phyloP scores from a whole-genome alignment of 345 rosid genomes.

The Dovyalis caffra region DNA sequence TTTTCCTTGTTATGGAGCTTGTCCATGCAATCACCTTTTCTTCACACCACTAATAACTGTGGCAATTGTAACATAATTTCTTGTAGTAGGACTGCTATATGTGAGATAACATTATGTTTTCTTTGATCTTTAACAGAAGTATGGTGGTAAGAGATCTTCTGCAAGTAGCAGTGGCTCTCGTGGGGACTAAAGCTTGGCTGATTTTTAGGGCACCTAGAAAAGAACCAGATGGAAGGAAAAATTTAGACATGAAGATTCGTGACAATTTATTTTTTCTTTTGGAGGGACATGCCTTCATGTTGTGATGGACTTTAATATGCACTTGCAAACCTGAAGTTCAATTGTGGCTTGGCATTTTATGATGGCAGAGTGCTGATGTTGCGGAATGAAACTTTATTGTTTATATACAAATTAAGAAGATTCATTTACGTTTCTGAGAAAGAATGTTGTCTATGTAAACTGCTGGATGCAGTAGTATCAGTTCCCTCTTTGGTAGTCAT shows the following conservation, averaged over 20 bases:
- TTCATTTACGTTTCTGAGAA: constrained; percentile 21
- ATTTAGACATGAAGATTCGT: constrained; percentile 27
- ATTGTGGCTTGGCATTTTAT: constrained; percentile 20
- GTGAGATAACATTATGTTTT: background rate
- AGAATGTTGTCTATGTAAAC: constrained; percentile 15
- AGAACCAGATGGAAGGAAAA: constrained; percentile 21
- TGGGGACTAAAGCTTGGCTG: constrained; percentile 37
- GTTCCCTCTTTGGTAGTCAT: background rate
- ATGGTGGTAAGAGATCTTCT: constrained; percentile 52
- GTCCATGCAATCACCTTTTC: background rate
- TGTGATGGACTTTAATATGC: constrained; percentile 30
- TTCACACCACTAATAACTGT: background rate
- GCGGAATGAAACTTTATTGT: constrained; percentile 27
- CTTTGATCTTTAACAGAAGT: constrained; percentile 35
- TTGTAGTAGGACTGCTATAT: background rate
- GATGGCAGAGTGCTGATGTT: constrained; percentile 18
- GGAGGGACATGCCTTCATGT: constrained; percentile 23
- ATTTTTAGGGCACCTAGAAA: constrained; percentile 22
- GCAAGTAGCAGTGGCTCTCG: constrained; percentile 58
- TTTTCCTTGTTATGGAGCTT: no score
- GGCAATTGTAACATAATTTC: background rate
- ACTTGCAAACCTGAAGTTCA: constrained; percentile 26
- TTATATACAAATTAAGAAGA: constrained; percentile 26
- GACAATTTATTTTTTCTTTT: constrained; percentile 28
- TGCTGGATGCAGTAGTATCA: background rate